Conservation (phyloP, 805 yeast genomes). For the Lipomyces sp. region DNA sequence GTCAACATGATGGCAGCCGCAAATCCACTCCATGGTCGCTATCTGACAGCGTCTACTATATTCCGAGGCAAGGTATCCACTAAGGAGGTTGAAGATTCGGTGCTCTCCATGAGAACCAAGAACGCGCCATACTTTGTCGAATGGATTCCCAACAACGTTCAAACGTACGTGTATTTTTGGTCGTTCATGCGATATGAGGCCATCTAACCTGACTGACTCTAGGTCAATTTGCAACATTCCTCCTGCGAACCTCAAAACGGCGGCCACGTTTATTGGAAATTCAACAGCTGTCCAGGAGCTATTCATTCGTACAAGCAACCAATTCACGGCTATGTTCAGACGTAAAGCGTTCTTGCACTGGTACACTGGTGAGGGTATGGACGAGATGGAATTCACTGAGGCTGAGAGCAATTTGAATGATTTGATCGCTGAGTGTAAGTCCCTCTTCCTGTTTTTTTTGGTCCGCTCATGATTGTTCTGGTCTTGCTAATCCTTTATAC, state of each 20-base stretch:
- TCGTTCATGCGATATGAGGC: neutral
- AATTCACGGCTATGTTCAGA: constrained; percentile 89
- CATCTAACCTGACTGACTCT: neutral
- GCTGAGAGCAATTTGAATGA: constrained; percentile 92
- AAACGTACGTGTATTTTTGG: constrained; percentile 51
- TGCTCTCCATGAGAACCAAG: constrained; percentile 80
- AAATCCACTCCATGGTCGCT: constrained; percentile 88
- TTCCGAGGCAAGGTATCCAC: constrained; percentile 92
- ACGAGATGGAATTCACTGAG: constrained; percentile 89
- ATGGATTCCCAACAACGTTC: constrained; percentile 96
- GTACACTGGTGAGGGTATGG: constrained; percentile 97
- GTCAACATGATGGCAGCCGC: constrained; percentile 96
- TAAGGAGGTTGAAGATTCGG: constrained; percentile 93
- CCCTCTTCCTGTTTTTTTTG: neutral
- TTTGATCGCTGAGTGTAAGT: constrained; percentile 69
- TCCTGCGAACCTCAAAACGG: constrained; percentile 81
- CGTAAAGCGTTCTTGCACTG: constrained; percentile 95
- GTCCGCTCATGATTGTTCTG: neutral
- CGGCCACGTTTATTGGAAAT: constrained; percentile 92
- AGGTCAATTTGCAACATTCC: constrained; percentile 85
- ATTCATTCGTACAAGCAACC: constrained; percentile 86
- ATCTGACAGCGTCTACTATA: constrained; percentile 90
- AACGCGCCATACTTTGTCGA: constrained; percentile 85
- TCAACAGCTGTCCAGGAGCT: constrained; percentile 91
- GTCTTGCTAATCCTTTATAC: neutral